A percentile compares a stretch with the other conserved stretches of the same genome.
phyloP scores from a whole-genome alignment of 208 protist genomes.

The Entamoeba dispar region DNA sequence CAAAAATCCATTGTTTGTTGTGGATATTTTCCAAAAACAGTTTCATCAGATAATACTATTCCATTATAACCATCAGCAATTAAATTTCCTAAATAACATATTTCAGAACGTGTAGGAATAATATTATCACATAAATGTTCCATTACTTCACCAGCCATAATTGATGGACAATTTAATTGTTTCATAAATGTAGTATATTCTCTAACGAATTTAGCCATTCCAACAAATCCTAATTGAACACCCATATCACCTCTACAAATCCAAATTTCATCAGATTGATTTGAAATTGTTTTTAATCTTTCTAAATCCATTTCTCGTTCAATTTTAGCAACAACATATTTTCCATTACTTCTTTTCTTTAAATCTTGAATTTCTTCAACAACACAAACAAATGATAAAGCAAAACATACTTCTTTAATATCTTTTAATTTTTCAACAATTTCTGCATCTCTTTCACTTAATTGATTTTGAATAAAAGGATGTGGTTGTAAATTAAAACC shows the following conservation, averaged over 20 bases:
- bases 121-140: background rate
- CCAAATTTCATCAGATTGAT: background rate
- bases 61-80: background rate
- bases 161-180: background rate
- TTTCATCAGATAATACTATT: background rate
- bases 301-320: background rate
- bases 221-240: background rate
- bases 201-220: background rate
- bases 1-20: background rate
- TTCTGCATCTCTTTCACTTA: background rate
- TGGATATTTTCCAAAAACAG: background rate
- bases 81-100: background rate
- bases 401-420: background rate
- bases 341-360: background rate
- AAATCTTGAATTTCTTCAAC: background rate
- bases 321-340: background rate
- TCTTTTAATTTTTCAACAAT: background rate
- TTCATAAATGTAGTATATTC: background rate
- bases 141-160: conserved; percentile 1
- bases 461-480: background rate
- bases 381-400: background rate
- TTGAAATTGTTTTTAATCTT: background rate
- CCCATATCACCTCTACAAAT: background rate
- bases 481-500: conserved; percentile 5
- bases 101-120: background rate